phyloP scores from a whole-genome alignment of 495 filamentous ascomycete genomes.

The Thermothielavioides terrestris region DNA sequence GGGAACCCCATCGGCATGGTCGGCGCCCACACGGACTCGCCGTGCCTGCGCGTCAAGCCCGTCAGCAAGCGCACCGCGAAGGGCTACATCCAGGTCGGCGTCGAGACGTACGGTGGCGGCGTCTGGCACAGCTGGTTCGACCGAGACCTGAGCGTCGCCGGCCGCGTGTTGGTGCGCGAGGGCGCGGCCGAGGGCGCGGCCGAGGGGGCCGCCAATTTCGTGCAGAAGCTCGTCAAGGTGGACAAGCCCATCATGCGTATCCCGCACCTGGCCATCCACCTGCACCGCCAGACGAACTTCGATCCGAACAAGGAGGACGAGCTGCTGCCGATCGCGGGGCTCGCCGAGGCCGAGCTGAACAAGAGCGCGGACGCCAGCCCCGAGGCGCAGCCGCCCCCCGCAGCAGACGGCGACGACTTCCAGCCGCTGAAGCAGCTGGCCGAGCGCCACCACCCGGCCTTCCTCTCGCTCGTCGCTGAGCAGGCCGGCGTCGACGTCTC shows the following conservation, averaged over 20 bases:
- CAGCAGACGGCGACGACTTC: constrained; percentile 43
- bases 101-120: constrained; percentile 93
- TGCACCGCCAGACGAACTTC: constrained; percentile 77
- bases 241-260: constrained; percentile 86
- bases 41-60: constrained; percentile 83
- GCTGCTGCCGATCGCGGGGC: constrained; percentile 83
- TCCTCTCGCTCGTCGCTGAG: constrained; percentile 78
- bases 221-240: constrained; percentile 81
- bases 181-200: constrained; percentile 60
- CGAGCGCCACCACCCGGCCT: constrained; percentile 80
- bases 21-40: constrained; percentile 94
- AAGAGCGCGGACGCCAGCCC: constrained; percentile 38
- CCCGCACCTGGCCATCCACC: constrained; percentile 86
- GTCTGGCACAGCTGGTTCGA: constrained; percentile 87
- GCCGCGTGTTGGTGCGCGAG: constrained; percentile 72
- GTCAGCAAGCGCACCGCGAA: constrained; percentile 74
- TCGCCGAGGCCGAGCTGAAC: constrained; percentile 82
- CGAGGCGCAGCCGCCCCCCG: constrained; percentile 25
- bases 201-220: no score
- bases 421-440: constrained; percentile 65
- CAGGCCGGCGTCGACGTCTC: constrained; percentile 58
- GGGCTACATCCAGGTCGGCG: constrained; percentile 91
- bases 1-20: constrained; percentile 93
- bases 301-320: constrained; percentile 95
- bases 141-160: constrained; percentile 84